Conservation (phyloP, 2,329 filamentous ascomycete species). For the Pseudocercospora fijiensis region DNA sequence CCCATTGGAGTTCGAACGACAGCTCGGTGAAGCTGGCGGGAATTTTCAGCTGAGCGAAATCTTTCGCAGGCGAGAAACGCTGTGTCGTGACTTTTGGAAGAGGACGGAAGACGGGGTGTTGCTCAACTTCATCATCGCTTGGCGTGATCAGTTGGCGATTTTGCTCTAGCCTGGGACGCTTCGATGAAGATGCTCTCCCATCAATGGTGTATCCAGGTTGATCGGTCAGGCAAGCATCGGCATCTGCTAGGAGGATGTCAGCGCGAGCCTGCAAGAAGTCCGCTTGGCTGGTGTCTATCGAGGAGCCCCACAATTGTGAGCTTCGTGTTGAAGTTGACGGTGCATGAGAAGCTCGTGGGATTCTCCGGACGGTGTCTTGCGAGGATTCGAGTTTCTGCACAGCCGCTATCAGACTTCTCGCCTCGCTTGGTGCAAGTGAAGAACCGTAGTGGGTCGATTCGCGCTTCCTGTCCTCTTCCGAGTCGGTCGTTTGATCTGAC, state of each 20-base stretch:
- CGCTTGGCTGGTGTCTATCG: neutral
- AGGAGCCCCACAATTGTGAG: conserved; percentile 13
- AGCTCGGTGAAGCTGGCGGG: conserved; percentile 18
- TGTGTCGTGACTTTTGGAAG: neutral
- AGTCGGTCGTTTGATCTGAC: neutral
- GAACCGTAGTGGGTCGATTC: conserved; percentile 13
- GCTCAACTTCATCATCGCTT: neutral
- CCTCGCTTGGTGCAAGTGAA: conserved; percentile 10
- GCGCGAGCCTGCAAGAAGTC: neutral
- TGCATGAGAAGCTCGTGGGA: neutral
- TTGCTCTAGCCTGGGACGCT: neutral
- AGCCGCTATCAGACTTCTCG: conserved; percentile 1
- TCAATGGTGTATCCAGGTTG: neutral
- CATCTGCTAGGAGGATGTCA: neutral
- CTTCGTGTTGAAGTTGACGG: neutral
- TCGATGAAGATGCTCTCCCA: neutral
- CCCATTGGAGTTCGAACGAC: conserved; percentile 26
- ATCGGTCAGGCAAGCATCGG: neutral
- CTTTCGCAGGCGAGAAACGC: conserved; percentile 6
- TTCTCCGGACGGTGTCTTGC: neutral
- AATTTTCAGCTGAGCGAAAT: conserved; percentile 21
- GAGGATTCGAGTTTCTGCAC: conserved; percentile 10
- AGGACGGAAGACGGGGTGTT: neutral
- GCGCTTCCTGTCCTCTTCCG: neutral
- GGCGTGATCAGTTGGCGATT: neutral